A percentile compares a stretch with the other conserved stretches of the same genome.
These are phyloP conservation scores for Cladosporium cucumerinum DNA, from an alignment of 2,329 filamentous ascomycete genomes.

Conservation along the genomic window DNA sequence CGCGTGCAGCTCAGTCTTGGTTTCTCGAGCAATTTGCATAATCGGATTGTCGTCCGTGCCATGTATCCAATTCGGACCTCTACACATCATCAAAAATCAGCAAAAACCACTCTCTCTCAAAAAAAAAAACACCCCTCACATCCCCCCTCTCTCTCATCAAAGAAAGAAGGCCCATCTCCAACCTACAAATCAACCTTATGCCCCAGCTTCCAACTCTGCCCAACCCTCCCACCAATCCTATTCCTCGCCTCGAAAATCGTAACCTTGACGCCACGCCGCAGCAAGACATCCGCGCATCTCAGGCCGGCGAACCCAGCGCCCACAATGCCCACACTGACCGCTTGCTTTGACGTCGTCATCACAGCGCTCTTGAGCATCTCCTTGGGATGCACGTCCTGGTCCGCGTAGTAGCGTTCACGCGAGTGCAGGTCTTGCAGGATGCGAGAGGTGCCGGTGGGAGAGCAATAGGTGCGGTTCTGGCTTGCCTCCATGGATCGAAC, in stretches of 20 bases:
- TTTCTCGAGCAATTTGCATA: constrained; percentile 61
- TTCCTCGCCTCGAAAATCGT: constrained; percentile 67
- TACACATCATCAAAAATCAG: constrained; percentile 26
- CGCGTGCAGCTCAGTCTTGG: constrained; percentile 51
- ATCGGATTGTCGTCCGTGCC: constrained; percentile 70
- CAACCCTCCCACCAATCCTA: constrained; percentile 61
- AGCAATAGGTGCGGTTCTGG: constrained; percentile 3
- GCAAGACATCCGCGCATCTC: constrained; percentile 65
- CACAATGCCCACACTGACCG: constrained; percentile 55
- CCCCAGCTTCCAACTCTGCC: constrained; percentile 42
- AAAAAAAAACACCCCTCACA: not conserved
- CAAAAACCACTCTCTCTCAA: not conserved
- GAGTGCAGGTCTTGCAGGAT: constrained; percentile 16
- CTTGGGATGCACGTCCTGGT: not conserved
- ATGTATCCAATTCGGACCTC: constrained; percentile 78
- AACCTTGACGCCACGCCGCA: constrained; percentile 63
- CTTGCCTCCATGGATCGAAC: constrained; percentile 6
- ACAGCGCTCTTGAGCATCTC: constrained; percentile 18
- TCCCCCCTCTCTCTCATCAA: not conserved
- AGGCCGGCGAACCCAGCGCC: constrained; percentile 69
- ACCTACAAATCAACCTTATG: constrained; percentile 57
- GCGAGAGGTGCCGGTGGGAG: constrained; percentile 15
- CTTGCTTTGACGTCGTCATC: constrained; percentile 13
- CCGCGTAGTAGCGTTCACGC: not conserved
- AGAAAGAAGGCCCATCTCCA: not conserved